Evolutionary conservation across 2,329 filamentous ascomycete species (phyloP).

Genomic region (Fusarium tanahbumbuense): DNA sequence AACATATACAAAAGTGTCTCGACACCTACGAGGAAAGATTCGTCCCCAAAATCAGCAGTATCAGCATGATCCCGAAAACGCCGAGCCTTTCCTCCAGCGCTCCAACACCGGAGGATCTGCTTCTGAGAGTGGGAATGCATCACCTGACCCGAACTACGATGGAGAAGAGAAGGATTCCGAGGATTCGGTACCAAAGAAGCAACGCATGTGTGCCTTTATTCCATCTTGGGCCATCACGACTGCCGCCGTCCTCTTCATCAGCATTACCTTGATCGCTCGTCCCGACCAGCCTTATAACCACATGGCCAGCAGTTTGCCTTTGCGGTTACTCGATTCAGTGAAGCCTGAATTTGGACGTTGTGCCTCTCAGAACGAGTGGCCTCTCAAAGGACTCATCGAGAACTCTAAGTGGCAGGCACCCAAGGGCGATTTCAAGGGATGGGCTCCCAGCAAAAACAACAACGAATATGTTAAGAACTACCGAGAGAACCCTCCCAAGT

Average conservation of each 20-base stretch:
- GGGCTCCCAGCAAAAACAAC: conserved; percentile 46
- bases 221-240: conserved; percentile 27
- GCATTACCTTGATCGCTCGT: conserved; percentile 39
- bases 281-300: conserved; percentile 47
- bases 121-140: conserved; percentile 2
- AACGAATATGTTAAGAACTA: conserved; percentile 43
- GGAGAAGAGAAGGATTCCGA: conserved; percentile 25
- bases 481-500: conserved; percentile 41
- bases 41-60: conserved; percentile 21
- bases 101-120: conserved; percentile 13
- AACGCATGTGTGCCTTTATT: conserved; percentile 20
- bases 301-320: conserved; percentile 48
- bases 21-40: conserved; percentile 30
- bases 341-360: conserved; percentile 39
- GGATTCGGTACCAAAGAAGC: not conserved
- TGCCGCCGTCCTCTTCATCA: conserved; percentile 34
- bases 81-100: conserved; percentile 29
- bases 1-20: conserved; percentile 21
- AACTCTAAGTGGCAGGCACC: conserved; percentile 42
- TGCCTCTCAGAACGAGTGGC: conserved; percentile 42
- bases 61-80: conserved; percentile 35
- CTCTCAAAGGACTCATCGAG: conserved; percentile 45
- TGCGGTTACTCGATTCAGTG: conserved; percentile 44
- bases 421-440: conserved; percentile 49
- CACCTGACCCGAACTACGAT: conserved; percentile 7